phyloP scores from a whole-genome alignment of 148 eudicot species.

The Chenopodium album region DNA sequence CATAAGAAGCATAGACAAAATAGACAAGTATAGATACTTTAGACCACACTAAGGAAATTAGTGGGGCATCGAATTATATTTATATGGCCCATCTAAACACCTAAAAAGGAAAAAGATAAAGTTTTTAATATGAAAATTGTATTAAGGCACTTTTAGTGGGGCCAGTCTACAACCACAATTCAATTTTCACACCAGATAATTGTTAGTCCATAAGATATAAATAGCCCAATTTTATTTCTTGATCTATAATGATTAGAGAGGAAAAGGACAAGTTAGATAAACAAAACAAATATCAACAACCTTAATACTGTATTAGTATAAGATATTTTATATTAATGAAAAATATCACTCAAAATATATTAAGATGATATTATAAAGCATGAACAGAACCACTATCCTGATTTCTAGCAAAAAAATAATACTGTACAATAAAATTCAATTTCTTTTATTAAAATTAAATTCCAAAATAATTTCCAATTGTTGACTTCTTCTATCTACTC shows the following conservation, averaged over 20 bases:
- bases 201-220: too few species aligned
- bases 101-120: neutral
- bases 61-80: neutral
- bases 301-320: too few species aligned
- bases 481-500: neutral
- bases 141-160: neutral
- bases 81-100: neutral
- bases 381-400: constrained; percentile 3
- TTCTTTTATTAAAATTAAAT: too few species aligned
- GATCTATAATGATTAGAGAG: neutral
- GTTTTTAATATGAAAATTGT: neutral
- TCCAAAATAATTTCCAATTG: neutral
- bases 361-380: neutral
- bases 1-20: neutral
- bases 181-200: neutral
- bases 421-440: neutral
- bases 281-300: neutral
- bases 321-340: too few species aligned
- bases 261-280: too few species aligned
- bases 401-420: neutral
- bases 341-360: too few species aligned
- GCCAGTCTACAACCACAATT: neutral
- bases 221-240: neutral
- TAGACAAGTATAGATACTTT: neutral
- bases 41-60: neutral